These are phyloP conservation scores for Sabuloglossum arenarium DNA, from an alignment of 495 filamentous ascomycete genomes.

Conservation along the genomic window DNA sequence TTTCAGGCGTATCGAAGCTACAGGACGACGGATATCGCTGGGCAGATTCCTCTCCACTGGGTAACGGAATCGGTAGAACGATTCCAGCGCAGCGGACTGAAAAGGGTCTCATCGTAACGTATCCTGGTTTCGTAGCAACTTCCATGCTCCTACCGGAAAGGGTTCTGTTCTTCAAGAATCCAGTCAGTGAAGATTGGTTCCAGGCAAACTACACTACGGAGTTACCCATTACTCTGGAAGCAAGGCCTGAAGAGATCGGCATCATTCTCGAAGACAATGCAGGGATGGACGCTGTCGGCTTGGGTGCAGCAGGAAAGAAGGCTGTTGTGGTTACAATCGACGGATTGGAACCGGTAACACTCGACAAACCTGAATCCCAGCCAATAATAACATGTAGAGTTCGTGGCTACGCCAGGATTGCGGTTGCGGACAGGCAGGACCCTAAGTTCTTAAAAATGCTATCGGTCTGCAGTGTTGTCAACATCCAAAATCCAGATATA, in stretches of 20 bases:
- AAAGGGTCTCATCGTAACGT: background rate
- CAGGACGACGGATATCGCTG: background rate
- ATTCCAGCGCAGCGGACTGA: background rate
- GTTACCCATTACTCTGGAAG: background rate
- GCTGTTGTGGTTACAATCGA: background rate
- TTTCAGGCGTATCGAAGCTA: background rate
- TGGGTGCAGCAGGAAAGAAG: background rate
- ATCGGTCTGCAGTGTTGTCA: background rate
- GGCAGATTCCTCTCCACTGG: background rate
- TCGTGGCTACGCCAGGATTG: background rate
- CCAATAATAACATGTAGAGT: background rate
- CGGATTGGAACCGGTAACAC: too few species aligned
- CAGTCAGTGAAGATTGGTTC: background rate
- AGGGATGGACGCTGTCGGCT: too few species aligned
- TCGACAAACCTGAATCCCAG: background rate
- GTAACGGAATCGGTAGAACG: background rate
- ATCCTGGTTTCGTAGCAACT: background rate
- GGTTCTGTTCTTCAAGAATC: background rate
- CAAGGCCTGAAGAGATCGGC: background rate
- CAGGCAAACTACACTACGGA: background rate
- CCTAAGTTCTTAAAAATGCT: background rate
- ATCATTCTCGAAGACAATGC: too few species aligned
- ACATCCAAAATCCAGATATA: background rate
- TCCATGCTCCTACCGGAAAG: background rate
- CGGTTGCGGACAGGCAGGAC: background rate